phyloP scores from a whole-genome alignment of 2,329 filamentous ascomycete genomes.

The Neofusicoccum laricinum region DNA sequence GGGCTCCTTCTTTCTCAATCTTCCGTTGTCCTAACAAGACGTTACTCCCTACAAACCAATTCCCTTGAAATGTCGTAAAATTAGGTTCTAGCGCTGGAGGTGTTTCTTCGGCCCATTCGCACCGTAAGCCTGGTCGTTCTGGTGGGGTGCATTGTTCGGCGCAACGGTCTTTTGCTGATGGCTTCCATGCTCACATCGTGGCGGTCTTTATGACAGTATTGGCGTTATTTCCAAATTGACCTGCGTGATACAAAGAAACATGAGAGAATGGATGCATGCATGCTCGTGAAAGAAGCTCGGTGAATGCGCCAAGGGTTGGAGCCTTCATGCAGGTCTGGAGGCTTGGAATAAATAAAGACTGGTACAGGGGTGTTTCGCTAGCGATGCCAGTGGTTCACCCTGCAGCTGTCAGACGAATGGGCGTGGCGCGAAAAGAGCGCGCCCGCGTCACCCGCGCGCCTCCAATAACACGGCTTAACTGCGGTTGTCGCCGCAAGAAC shows the following conservation, averaged over 20 bases:
- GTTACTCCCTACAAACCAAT: not conserved
- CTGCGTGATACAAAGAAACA: not conserved
- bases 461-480: constrained; percentile 1
- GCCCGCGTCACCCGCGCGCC: constrained; percentile 12
- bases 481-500: constrained; percentile 10
- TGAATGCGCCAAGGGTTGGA: not conserved
- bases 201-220: not conserved
- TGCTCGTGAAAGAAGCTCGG: not conserved
- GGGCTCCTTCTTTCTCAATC: not conserved
- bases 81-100: not conserved
- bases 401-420: not conserved
- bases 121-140: not conserved
- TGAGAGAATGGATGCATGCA: not conserved
- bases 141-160: constrained; percentile 11
- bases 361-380: not conserved
- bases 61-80: not conserved
- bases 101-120: not conserved
- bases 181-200: not conserved
- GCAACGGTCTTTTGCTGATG: not conserved
- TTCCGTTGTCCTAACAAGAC: not conserved
- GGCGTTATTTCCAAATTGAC: not conserved
- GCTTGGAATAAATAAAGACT: not conserved
- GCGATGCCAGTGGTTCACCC: not conserved
- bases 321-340: not conserved
- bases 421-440: constrained; percentile 3